These are phyloP conservation scores for Eleusine indica DNA, from an alignment of 176 grass and related monocot species.

Conservation along the genomic window DNA sequence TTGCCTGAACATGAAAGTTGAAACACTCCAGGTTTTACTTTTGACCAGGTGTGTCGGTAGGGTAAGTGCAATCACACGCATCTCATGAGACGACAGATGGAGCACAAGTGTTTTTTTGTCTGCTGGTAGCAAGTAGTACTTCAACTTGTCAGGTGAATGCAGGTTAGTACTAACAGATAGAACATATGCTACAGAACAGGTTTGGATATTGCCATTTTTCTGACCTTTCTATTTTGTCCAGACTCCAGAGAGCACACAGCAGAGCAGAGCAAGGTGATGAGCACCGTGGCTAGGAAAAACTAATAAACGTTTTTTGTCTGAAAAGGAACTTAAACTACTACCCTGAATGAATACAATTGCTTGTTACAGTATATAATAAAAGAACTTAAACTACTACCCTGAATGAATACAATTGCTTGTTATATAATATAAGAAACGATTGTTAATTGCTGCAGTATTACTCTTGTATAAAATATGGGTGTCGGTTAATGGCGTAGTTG, in stretches of 20 bases:
- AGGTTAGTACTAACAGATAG: background rate
- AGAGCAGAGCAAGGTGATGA: background rate
- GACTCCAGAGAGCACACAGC: no score
- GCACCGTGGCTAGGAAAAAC: background rate
- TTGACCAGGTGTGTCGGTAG: constrained; percentile 36
- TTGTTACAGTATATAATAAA: background rate
- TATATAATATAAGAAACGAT: background rate
- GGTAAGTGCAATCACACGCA: background rate
- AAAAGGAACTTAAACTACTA: background rate
- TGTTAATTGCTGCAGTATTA: background rate
- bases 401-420: background rate
- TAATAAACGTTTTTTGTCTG: background rate
- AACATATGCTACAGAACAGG: background rate
- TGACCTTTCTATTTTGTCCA: background rate
- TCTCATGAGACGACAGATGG: background rate
- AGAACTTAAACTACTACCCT: background rate
- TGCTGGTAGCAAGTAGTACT: background rate
- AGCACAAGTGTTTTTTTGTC: background rate
- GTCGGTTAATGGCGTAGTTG: background rate
- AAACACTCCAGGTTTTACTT: background rate
- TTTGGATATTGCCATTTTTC: background rate
- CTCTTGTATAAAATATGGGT: background rate
- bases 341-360: background rate
- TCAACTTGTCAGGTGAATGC: background rate
- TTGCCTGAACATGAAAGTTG: background rate